A percentile compares a stretch with the other conserved stretches of the same genome.
Evolutionary conservation across 305 asterid genomes (phyloP).

Genomic region (Fraxinus albicans): DNA sequence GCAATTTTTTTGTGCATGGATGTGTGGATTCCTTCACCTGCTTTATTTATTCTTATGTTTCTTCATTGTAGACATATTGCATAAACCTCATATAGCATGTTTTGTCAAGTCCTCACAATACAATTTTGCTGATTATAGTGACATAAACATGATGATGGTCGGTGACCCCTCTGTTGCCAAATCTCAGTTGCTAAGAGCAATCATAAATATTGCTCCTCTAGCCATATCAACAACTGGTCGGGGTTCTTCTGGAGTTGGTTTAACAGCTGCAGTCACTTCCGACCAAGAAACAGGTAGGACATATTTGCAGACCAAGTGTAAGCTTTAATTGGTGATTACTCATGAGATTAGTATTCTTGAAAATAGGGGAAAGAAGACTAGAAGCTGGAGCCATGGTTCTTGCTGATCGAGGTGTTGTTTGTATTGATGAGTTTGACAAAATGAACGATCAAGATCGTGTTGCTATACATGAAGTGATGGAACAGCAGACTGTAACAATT

Average conservation of each 20-base stretch:
- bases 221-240: constrained; percentile 98
- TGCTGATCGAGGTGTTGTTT: constrained; percentile 96
- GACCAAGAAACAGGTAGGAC: constrained; percentile 93
- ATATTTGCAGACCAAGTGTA: constrained; percentile 11
- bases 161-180: constrained; percentile 99
- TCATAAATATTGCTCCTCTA: constrained; percentile 93
- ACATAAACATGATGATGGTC: constrained; percentile 99
- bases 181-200: constrained; percentile 95
- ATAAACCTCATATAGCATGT: background rate
- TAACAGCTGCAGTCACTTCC: constrained; percentile 98
- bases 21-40: constrained; percentile 9
- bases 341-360: constrained; percentile 14
- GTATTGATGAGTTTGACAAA: constrained; percentile 96
- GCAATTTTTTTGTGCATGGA: constrained; percentile 12
- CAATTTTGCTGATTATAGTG: constrained; percentile 48
- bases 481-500: constrained; percentile 98
- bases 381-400: constrained; percentile 99
- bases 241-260: constrained; percentile 98
- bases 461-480: constrained; percentile 99
- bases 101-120: background rate
- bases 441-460: constrained; percentile 99
- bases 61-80: background rate
- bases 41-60: constrained; percentile 2
- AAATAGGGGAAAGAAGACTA: constrained; percentile 82
- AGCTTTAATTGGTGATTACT: constrained; percentile 11